A percentile compares a stretch with the other conserved stretches of the same genome.
phyloP scores from a whole-genome alignment of 768 basidiomycete genomes.

The Lactarius indigo region DNA sequence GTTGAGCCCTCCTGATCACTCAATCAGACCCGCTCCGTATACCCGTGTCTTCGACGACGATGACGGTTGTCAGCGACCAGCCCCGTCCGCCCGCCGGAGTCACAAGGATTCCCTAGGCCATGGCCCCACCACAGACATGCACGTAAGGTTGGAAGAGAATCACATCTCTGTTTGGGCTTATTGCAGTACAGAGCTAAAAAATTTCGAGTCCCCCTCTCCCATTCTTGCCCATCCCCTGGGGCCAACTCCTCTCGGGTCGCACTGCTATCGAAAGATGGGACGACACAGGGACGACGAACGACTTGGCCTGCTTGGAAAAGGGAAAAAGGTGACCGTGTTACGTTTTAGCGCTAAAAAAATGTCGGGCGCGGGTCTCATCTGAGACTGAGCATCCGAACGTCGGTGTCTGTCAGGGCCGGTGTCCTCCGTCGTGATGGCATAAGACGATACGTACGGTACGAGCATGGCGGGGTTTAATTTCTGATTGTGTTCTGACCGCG shows the following conservation, averaged over 20 bases:
- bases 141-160: background rate
- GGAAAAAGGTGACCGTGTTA: background rate
- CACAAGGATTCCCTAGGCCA: background rate
- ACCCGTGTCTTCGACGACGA: background rate
- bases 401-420: background rate
- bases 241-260: background rate
- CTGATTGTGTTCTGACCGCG: background rate
- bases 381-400: background rate
- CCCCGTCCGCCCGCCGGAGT: background rate
- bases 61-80: background rate
- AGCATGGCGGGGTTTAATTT: background rate
- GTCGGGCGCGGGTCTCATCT: background rate
- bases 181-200: background rate
- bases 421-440: background rate
- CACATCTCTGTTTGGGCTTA: background rate
- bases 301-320: background rate
- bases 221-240: background rate
- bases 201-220: background rate
- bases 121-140: background rate
- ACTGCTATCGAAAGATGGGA: background rate
- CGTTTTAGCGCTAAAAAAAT: background rate
- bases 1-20: background rate
- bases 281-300: background rate
- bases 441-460: background rate
- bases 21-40: background rate